These are phyloP conservation scores for Tuber umbilicatum DNA, from an alignment of 495 filamentous ascomycete species.

Conservation along the genomic window DNA sequence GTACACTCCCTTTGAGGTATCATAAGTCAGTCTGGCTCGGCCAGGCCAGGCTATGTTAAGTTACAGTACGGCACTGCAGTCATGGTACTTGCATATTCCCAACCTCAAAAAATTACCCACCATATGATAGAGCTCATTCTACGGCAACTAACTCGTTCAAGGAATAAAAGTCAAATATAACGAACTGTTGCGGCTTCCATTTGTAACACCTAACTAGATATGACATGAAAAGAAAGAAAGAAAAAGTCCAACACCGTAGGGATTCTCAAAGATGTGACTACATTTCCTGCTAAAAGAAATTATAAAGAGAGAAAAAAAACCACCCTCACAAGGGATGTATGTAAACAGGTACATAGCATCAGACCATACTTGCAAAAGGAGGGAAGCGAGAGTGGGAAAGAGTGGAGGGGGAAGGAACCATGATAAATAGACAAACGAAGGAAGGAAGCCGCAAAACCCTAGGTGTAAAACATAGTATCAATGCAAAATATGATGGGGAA, in stretches of 20 bases:
- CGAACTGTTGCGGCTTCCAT: not conserved
- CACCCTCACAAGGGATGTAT: not conserved
- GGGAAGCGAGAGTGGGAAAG: not conserved
- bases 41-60: not conserved
- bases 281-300: not conserved
- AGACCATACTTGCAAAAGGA: not conserved
- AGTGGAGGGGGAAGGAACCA: not conserved
- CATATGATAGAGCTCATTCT: not conserved
- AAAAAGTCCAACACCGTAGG: not conserved
- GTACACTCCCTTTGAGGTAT: too few species aligned
- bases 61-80: not conserved
- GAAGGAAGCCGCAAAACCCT: not conserved
- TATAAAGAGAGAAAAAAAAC: not conserved
- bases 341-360: not conserved
- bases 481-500: not conserved
- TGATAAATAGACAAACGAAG: conserved; percentile 1
- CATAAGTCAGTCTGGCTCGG: too few species aligned
- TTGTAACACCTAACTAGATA: not conserved
- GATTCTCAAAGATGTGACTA: not conserved
- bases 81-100: not conserved
- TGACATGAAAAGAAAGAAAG: not conserved
- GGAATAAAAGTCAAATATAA: not conserved
- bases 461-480: not conserved
- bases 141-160: not conserved
- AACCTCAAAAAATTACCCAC: not conserved